A percentile compares a stretch with the other conserved stretches of the same genome.
phyloP scores from a whole-genome alignment of 2,329 filamentous ascomycete species.

The Sclerotinia glacialis region DNA sequence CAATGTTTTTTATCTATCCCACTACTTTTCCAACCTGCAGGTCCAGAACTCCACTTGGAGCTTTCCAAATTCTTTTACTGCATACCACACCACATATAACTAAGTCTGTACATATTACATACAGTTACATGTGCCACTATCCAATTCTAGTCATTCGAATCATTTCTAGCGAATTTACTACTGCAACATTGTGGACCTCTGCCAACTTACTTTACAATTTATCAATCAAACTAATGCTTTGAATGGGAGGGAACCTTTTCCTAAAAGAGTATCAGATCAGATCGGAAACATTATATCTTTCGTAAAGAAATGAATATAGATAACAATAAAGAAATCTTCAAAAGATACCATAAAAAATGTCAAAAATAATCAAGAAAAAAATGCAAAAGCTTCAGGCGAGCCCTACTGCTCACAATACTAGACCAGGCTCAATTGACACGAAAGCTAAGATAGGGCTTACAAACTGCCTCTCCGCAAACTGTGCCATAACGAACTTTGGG shows the following conservation, averaged over 20 bases:
- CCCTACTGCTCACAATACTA: too few relatives aligned
- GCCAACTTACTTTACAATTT: conserved; percentile 10
- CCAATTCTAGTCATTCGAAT: background rate
- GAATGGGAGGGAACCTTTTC: background rate
- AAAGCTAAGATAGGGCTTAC: too few relatives aligned
- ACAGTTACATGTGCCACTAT: background rate
- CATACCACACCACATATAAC: background rate
- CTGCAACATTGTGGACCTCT: conserved; percentile 12
- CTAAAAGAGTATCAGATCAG: background rate
- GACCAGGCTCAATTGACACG: too few relatives aligned
- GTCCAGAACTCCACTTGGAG: conserved; percentile 12
- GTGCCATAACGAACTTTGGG: too few relatives aligned
- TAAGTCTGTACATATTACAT: background rate
- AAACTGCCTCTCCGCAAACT: too few relatives aligned
- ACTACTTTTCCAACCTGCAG: background rate
- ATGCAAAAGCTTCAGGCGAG: too few relatives aligned
- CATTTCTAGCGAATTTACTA: background rate
- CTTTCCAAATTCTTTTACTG: background rate
- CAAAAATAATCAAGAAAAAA: too few relatives aligned
- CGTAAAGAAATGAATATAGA: too few relatives aligned
- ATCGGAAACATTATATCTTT: too few relatives aligned
- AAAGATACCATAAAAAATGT: too few relatives aligned
- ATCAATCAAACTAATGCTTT: background rate
- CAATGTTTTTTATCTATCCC: background rate
- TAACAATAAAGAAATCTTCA: too few relatives aligned